These are phyloP conservation scores for Beauveria australis DNA, from an alignment of 2,329 filamentous ascomycete genomes.

Conservation along the genomic window DNA sequence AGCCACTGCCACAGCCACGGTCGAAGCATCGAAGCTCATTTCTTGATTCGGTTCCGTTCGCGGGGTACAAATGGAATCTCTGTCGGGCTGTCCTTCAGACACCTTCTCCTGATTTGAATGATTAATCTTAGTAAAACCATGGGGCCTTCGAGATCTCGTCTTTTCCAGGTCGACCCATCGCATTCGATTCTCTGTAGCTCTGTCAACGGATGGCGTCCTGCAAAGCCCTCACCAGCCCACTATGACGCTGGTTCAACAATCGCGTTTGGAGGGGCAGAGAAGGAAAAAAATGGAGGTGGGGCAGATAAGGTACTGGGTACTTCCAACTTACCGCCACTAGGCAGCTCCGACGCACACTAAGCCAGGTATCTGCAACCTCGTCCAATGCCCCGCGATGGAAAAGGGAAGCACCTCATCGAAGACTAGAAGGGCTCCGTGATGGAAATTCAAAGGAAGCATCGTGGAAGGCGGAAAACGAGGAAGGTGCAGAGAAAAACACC, in stretches of 20 bases:
- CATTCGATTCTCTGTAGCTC: not conserved
- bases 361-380: conserved; percentile 16
- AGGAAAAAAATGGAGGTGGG: conserved; percentile 12
- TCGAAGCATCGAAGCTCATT: not conserved
- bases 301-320: conserved; percentile 11
- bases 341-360: not conserved
- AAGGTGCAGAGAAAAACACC: not conserved
- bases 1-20: not conserved
- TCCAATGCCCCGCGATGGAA: conserved; percentile 11
- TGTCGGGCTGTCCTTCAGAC: not conserved
- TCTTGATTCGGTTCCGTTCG: not conserved
- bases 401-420: conserved; percentile 6
- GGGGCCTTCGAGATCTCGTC: not conserved
- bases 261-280: conserved; percentile 13
- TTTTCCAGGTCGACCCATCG: not conserved
- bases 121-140: not conserved
- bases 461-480: not conserved
- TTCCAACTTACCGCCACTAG: not conserved
- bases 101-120: not conserved
- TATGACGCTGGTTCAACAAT: conserved; percentile 8
- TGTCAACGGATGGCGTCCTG: not conserved
- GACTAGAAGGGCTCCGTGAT: not conserved
- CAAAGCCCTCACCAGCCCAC: conserved; percentile 4
- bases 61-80: not conserved
- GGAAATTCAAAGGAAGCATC: not conserved